Conservation (phyloP, 805 yeast species). For the Kodamaea leandrae region DNA sequence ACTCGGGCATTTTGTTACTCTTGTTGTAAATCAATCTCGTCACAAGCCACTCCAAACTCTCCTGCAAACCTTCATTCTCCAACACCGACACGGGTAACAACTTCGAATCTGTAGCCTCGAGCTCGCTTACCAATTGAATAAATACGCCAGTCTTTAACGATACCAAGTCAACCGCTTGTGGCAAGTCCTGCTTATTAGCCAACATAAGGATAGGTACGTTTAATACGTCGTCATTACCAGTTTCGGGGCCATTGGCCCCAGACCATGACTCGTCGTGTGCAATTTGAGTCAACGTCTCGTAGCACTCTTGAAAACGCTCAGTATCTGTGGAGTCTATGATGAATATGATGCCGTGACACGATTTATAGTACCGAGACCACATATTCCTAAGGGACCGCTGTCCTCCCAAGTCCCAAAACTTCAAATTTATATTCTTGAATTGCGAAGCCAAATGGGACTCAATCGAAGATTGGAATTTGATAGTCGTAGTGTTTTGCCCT, state of each 20-base stretch:
- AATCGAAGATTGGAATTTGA: constrained; percentile 37
- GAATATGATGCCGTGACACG: constrained; percentile 89
- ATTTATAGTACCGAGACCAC: constrained; percentile 85
- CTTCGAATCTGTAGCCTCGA: constrained; percentile 88
- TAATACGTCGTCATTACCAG: constrained; percentile 27
- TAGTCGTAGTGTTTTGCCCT: constrained; percentile 75
- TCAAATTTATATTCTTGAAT: constrained; percentile 51
- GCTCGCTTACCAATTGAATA: constrained; percentile 74
- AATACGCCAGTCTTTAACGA: constrained; percentile 76
- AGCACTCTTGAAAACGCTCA: constrained; percentile 78
- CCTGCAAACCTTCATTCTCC: constrained; percentile 78
- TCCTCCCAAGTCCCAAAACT: constrained; percentile 97
- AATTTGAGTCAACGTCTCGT: constrained; percentile 54
- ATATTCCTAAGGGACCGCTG: constrained; percentile 78
- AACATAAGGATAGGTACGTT: constrained; percentile 89
- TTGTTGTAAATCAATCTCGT: constrained; percentile 69
- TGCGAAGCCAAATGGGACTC: constrained; percentile 32
- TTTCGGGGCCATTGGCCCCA: constrained; percentile 13
- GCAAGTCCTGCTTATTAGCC: constrained; percentile 88
- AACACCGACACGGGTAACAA: constrained; percentile 88
- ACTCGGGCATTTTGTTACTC: constrained; percentile 57
- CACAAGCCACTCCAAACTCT: constrained; percentile 86
- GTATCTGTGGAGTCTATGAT: constrained; percentile 90
- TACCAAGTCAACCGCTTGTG: constrained; percentile 45
- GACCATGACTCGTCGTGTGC: constrained; percentile 45